phyloP scores from a whole-genome alignment of 192 early-diverging fungal species.

The Coemansia guatemalensis region DNA sequence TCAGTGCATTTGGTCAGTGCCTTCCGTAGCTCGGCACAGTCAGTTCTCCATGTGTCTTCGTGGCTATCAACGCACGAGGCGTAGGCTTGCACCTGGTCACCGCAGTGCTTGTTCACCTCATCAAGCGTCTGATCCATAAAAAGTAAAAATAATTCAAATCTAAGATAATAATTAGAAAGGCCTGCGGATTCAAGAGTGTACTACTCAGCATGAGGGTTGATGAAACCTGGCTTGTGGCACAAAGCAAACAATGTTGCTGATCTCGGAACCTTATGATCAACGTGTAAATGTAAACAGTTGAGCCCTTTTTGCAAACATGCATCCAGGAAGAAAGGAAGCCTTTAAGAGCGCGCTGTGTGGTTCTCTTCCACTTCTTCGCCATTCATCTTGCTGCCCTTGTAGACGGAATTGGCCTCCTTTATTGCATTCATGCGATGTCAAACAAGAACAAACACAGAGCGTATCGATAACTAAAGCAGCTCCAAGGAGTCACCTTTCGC shows the following conservation, averaged over 20 bases:
- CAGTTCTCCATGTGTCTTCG: slow-evolving; percentile 40
- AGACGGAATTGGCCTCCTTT: not conserved
- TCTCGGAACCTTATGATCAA: not conserved
- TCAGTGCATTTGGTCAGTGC: slow-evolving; percentile 50
- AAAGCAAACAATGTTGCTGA: not conserved
- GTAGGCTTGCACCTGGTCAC: slow-evolving; percentile 47
- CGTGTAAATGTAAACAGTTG: not conserved
- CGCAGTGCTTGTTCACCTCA: slow-evolving; percentile 55
- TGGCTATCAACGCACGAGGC: slow-evolving; percentile 46
- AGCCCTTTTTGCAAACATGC: not conserved
- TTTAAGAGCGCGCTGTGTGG: not conserved
- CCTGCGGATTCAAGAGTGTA: too few relatives aligned
- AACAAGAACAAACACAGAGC: not conserved
- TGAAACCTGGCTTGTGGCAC: not conserved
- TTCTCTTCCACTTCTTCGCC: not conserved
- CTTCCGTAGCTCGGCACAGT: slow-evolving; percentile 38
- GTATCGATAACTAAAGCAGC: too few relatives aligned
- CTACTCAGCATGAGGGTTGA: not conserved
- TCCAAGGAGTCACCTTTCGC: not conserved
- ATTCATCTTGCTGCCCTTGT: not conserved
- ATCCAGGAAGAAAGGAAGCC: not conserved
- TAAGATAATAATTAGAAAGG: too few relatives aligned
- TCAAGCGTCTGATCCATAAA: slow-evolving; percentile 53
- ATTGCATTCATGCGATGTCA: not conserved
- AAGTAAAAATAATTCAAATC: not conserved